Evolutionary conservation across 495 filamentous ascomycete species (phyloP).

Genomic region (Rhypophila decipiens): DNA sequence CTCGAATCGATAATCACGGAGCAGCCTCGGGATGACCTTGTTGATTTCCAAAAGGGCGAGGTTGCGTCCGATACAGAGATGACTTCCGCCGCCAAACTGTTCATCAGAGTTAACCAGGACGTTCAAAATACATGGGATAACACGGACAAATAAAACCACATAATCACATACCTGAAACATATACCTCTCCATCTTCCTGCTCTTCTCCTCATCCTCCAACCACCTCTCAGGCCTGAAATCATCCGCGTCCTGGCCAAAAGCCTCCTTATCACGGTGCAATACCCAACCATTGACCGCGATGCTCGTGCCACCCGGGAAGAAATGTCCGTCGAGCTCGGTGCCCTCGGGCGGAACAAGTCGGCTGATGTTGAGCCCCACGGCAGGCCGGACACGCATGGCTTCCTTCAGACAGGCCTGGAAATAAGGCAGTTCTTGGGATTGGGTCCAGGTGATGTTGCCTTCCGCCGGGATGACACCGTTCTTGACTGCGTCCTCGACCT

Average conservation of each 20-base stretch:
- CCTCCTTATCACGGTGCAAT: constrained; percentile 41
- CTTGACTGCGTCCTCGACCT: constrained; percentile 38
- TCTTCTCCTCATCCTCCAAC: constrained; percentile 47
- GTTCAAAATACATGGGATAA: background rate
- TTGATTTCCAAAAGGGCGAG: constrained; percentile 51
- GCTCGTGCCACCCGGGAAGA: constrained; percentile 44
- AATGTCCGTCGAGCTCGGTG: constrained; percentile 44
- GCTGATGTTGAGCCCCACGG: constrained; percentile 50
- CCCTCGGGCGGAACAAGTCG: constrained; percentile 48
- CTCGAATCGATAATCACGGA: constrained; percentile 46
- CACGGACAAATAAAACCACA: background rate
- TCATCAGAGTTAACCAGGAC: background rate
- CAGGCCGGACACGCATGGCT: constrained; percentile 58
- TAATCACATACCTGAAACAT: constrained; percentile 40
- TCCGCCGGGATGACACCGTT: constrained; percentile 31
- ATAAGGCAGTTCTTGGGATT: constrained; percentile 47
- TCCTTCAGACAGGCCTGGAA: constrained; percentile 63
- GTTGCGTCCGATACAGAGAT: constrained; percentile 51
- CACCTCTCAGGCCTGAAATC: constrained; percentile 59
- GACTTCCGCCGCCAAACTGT: constrained; percentile 47
- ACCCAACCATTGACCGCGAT: constrained; percentile 52
- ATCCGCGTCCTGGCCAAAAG: constrained; percentile 61
- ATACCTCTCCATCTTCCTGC: constrained; percentile 41
- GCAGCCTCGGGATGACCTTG: constrained; percentile 45
- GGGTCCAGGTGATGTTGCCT: constrained; percentile 40